Evolutionary conservation across 495 filamentous ascomycete species (phyloP).

Genomic region (Bacidia rubella): DNA sequence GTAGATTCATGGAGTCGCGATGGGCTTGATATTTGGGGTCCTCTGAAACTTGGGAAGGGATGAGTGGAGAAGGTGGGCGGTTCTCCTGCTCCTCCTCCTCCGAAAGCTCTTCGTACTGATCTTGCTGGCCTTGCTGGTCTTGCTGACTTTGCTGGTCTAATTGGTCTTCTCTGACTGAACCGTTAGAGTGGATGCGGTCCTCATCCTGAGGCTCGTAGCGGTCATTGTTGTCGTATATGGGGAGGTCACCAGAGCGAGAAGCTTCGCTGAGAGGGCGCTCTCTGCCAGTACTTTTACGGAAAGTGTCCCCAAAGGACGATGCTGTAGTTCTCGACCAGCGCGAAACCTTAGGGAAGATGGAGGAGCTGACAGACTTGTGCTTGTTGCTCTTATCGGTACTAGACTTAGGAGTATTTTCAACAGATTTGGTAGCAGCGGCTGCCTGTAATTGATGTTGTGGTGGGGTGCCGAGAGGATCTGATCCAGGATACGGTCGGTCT

Average conservation of each 20-base stretch:
- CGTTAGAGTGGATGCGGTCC: constrained; percentile 56
- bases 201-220: constrained; percentile 51
- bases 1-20: constrained; percentile 74
- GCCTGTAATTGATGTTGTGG: constrained; percentile 47
- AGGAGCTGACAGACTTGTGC: constrained; percentile 80
- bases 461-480: constrained; percentile 57
- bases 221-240: constrained; percentile 48
- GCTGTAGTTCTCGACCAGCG: constrained; percentile 95
- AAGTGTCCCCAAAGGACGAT: constrained; percentile 51
- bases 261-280: constrained; percentile 41
- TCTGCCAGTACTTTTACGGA: constrained; percentile 37
- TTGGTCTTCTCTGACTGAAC: constrained; percentile 29
- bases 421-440: constrained; percentile 33
- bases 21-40: constrained; percentile 85
- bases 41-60: constrained; percentile 55
- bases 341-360: constrained; percentile 86
- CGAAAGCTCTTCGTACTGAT: constrained; percentile 15
- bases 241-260: constrained; percentile 59
- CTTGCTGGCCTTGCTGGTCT: constrained; percentile 15
- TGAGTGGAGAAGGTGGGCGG: constrained; percentile 46
- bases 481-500: constrained; percentile 38
- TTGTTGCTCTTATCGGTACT: constrained; percentile 66
- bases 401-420: constrained; percentile 62
- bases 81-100: constrained; percentile 24
- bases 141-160: constrained; percentile 25